These are phyloP conservation scores for Circinella minor DNA, from an alignment of 371 early-diverging fungal genomes.

Conservation along the genomic window DNA sequence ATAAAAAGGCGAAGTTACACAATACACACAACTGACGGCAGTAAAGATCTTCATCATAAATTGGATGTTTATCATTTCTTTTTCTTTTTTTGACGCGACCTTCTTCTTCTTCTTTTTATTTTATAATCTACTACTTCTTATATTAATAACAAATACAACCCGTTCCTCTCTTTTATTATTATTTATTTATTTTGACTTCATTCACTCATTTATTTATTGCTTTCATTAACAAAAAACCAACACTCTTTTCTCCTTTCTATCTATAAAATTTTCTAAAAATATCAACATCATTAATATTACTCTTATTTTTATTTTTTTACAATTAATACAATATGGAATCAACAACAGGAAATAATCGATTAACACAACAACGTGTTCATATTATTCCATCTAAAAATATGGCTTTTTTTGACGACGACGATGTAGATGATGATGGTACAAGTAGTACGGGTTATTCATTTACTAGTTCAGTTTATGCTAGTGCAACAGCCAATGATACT, in stretches of 20 bases:
- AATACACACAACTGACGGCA: background rate
- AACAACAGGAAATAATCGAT: conserved; percentile 21
- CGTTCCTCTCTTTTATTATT: conserved; percentile 1
- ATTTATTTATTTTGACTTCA: background rate
- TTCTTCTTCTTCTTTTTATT: conserved; percentile 5
- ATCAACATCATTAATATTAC: too few relatives aligned
- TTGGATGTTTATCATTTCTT: background rate
- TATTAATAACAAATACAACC: conserved; percentile 1
- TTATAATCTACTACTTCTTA: conserved; percentile 7
- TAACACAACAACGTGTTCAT: conserved; percentile 21
- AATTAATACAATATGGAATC: background rate
- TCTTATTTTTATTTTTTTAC: background rate
- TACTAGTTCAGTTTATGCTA: conserved; percentile 6
- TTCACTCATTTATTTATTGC: background rate
- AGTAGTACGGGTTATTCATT: conserved; percentile 14
- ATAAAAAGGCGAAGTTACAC: background rate
- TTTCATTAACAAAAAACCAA: background rate
- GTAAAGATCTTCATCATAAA: conserved; percentile 15
- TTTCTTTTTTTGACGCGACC: background rate
- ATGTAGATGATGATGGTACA: conserved; percentile 24
- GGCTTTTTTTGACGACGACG: conserved; percentile 30
- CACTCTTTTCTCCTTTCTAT: too few relatives aligned
- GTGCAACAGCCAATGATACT: conserved; percentile 22
- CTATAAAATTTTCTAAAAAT: too few relatives aligned
- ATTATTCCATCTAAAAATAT: conserved; percentile 19